phyloP scores from a whole-genome alignment of 208 protist genomes.

The Leishmania tarentolae region DNA sequence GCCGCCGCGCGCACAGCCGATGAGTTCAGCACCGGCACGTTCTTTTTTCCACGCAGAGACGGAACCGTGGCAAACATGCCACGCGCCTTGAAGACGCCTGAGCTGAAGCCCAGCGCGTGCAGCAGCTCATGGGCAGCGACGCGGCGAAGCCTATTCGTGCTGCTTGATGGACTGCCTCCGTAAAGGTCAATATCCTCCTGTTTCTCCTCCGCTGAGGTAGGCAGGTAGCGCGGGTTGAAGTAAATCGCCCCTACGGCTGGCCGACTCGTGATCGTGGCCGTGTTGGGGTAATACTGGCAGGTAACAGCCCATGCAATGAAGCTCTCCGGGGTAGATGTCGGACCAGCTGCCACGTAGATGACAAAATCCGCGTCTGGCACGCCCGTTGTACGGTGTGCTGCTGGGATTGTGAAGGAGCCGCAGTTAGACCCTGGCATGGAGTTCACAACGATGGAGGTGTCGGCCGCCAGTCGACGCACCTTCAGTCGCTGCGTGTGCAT shows the following conservation, averaged over 20 bases:
- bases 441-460: conserved; percentile 18
- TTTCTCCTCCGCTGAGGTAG: conserved; percentile 4
- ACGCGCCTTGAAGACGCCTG: conserved; percentile 15
- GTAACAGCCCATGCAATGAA: conserved; percentile 46
- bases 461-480: conserved; percentile 24
- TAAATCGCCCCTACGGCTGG: conserved; percentile 56
- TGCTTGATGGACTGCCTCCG: conserved; percentile 9
- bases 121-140: conserved; percentile 73
- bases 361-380: conserved; percentile 59
- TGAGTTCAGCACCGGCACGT: conserved; percentile 33
- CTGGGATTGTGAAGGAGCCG: conserved; percentile 45
- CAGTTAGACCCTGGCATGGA: conserved; percentile 17
- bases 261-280: conserved; percentile 6
- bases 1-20: conserved; percentile 39
- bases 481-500: conserved; percentile 50
- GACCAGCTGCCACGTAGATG: conserved; percentile 63
- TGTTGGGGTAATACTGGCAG: conserved; percentile 34
- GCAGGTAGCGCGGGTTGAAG: conserved; percentile 19
- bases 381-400: conserved; percentile 37
- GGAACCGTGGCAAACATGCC: conserved; percentile 17
- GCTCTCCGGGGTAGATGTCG: conserved; percentile 14
- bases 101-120: conserved; percentile 83
- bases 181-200: not conserved
- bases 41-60: conserved; percentile 38
- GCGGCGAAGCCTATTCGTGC: conserved; percentile 11